phyloP scores from a whole-genome alignment of 139 green algal genomes.

The Tetradesmus lagerheimii region DNA sequence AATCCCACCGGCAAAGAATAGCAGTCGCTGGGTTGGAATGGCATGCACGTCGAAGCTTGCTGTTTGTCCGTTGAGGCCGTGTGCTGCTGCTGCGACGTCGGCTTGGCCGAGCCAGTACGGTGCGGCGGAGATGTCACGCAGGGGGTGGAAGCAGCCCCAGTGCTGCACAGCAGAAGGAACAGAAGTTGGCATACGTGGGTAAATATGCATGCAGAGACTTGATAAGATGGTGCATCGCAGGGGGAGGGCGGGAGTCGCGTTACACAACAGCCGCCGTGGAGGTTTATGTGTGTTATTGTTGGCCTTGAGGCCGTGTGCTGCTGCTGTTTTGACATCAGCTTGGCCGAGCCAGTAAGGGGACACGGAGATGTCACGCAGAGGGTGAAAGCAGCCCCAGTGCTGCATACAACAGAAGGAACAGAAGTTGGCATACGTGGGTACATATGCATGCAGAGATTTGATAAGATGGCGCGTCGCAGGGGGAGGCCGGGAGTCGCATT shows the following conservation, averaged over 20 bases:
- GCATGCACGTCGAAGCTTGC: not conserved
- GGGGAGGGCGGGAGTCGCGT: no score
- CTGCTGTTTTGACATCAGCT: no score
- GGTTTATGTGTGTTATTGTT: no score
- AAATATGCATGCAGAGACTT: no score
- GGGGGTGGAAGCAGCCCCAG: constrained; percentile 12
- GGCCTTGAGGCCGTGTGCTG: no score
- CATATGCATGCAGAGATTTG: no score
- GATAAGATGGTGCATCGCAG: no score
- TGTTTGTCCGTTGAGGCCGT: not conserved
- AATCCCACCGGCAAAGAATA: constrained; percentile 10
- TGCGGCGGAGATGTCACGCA: not conserved
- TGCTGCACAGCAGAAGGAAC: not conserved
- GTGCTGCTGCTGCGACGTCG: not conserved
- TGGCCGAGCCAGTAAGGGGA: not conserved
- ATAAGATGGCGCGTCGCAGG: no score
- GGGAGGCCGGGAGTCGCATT: no score
- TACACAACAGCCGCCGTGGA: no score
- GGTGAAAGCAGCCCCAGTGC: constrained; percentile 30
- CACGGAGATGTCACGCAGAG: not conserved
- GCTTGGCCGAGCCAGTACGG: not conserved
- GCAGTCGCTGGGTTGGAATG: not conserved
- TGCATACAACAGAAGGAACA: not conserved
- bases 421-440: no score
- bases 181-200: not conserved